phyloP scores from a whole-genome alignment of 176 grass and related monocot genomes.

The Zoysia pacifica region DNA sequence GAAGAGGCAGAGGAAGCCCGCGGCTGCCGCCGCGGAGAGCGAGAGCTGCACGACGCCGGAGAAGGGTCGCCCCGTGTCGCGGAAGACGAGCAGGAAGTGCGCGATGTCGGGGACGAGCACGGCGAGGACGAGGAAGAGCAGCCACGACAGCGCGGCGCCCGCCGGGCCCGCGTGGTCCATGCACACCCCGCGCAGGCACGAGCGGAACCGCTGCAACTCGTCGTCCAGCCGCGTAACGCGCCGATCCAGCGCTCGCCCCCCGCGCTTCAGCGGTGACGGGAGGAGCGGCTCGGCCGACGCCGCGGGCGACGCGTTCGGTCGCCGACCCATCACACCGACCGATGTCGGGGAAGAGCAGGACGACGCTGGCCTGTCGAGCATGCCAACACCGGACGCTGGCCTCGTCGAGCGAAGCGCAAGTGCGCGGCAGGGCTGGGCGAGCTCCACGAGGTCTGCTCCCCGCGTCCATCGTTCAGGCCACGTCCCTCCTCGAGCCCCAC shows the following conservation, averaged over 20 bases:
- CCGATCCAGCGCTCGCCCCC: slow-evolving; percentile 3
- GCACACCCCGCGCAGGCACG: slow-evolving; percentile 71
- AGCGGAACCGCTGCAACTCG: slow-evolving; percentile 75
- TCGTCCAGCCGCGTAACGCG: slow-evolving; percentile 45
- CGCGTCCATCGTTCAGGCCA: too few relatives aligned
- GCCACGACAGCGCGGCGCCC: slow-evolving; percentile 51
- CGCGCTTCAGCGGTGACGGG: slow-evolving; percentile 20
- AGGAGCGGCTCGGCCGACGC: slow-evolving; percentile 40
- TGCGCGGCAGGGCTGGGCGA: too few relatives aligned
- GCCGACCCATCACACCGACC: slow-evolving; percentile 14
- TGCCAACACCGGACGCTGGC: too few relatives aligned
- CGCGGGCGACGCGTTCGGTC: neutral
- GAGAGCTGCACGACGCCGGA: slow-evolving; percentile 68
- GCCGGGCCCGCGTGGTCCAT: slow-evolving; percentile 65
- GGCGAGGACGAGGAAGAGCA: slow-evolving; percentile 58
- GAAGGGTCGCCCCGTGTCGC: slow-evolving; percentile 53
- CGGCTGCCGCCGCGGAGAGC: slow-evolving; percentile 48
- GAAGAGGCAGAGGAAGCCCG: slow-evolving; percentile 75
- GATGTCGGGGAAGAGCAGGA: too few relatives aligned
- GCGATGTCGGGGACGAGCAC: slow-evolving; percentile 43
- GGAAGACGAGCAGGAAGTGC: slow-evolving; percentile 67
- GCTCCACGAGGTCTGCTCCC: too few relatives aligned
- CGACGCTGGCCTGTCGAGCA: too few relatives aligned
- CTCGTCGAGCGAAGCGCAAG: too few relatives aligned
- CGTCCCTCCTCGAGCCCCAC: too few relatives aligned